phyloP scores from a whole-genome alignment of 2,329 filamentous ascomycete genomes.

The Colletotrichum karsti region DNA sequence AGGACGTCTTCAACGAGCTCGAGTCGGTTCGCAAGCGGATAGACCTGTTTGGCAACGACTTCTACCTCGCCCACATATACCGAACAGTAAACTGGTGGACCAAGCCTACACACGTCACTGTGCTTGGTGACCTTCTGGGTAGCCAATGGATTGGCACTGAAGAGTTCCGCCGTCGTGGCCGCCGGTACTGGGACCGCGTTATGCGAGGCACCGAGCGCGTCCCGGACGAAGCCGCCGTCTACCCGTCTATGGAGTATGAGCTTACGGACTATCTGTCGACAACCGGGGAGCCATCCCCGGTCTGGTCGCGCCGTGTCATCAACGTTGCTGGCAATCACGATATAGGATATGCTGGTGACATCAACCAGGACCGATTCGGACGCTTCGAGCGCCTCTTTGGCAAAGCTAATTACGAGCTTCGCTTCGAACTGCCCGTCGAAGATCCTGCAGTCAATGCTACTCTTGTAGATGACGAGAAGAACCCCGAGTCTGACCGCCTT shows the following conservation, averaged over 20 bases:
- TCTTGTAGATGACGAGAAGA: slow-evolving; percentile 49
- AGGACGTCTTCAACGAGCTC: slow-evolving; percentile 75
- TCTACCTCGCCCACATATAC: slow-evolving; percentile 93
- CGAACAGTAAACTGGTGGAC: slow-evolving; percentile 85
- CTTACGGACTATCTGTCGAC: slow-evolving; percentile 58
- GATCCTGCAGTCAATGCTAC: slow-evolving; percentile 48
- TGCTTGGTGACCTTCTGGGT: slow-evolving; percentile 90
- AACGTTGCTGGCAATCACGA: slow-evolving; percentile 97
- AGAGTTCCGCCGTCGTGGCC: slow-evolving; percentile 80
- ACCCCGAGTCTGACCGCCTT: slow-evolving; percentile 56
- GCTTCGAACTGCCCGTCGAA: slow-evolving; percentile 68
- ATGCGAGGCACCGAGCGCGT: slow-evolving; percentile 76
- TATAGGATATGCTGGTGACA: slow-evolving; percentile 93
- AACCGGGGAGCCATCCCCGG: slow-evolving; percentile 41
- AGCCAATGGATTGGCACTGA: slow-evolving; percentile 93
- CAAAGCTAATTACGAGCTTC: slow-evolving; percentile 88
- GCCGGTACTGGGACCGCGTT: slow-evolving; percentile 82
- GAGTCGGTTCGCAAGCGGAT: slow-evolving; percentile 79
- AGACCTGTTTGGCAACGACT: slow-evolving; percentile 93
- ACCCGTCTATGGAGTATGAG: slow-evolving; percentile 58
- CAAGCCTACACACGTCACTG: slow-evolving; percentile 83
- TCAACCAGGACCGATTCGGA: slow-evolving; percentile 76
- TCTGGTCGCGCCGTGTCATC: slow-evolving; percentile 82
- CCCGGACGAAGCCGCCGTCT: slow-evolving; percentile 60
- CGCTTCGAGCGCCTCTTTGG: slow-evolving; percentile 90